Evolutionary conservation across 1,284 basidiomycete genomes (phyloP).

Genomic region (Pseudozyma hubeiensis): DNA sequence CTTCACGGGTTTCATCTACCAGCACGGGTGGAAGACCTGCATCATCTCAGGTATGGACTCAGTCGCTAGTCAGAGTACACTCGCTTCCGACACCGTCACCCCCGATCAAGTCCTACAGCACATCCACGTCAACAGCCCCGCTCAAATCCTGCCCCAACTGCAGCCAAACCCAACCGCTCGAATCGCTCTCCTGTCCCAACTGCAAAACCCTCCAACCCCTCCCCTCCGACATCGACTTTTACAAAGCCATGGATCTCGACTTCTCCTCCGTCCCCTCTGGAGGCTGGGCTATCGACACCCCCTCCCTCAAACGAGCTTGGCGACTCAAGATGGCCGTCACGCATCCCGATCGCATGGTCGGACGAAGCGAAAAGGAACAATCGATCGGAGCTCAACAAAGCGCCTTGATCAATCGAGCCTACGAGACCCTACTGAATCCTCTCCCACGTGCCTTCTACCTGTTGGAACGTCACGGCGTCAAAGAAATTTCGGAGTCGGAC

Average conservation of each 20-base stretch:
- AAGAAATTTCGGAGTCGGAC: constrained; percentile 49
- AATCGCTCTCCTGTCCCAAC: constrained; percentile 44
- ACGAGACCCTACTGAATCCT: constrained; percentile 64
- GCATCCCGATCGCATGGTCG: constrained; percentile 64
- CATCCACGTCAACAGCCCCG: constrained; percentile 4
- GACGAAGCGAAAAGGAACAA: constrained; percentile 57
- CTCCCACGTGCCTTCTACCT: constrained; percentile 59
- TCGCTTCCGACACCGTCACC: too few relatives aligned
- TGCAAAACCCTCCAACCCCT: constrained; percentile 58
- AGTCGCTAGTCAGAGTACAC: too few relatives aligned
- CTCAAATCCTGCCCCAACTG: constrained; percentile 47
- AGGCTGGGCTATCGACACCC: constrained; percentile 57
- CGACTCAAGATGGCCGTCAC: constrained; percentile 59
- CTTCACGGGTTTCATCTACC: not conserved
- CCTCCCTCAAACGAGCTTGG: constrained; percentile 60
- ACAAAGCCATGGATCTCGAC: constrained; percentile 58
- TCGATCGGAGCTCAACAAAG: constrained; percentile 62
- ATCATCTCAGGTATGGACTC: too few relatives aligned
- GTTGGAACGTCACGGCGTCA: constrained; percentile 42
- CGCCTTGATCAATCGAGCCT: constrained; percentile 64
- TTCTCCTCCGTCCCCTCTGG: constrained; percentile 31
- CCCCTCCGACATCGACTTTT: constrained; percentile 55
- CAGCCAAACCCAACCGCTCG: constrained; percentile 37
- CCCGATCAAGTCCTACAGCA: constrained; percentile 7
- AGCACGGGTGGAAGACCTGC: not conserved